Base-by-base conservation (phyloP, 805 yeast species). In the Priceomyces castillae region DNA sequence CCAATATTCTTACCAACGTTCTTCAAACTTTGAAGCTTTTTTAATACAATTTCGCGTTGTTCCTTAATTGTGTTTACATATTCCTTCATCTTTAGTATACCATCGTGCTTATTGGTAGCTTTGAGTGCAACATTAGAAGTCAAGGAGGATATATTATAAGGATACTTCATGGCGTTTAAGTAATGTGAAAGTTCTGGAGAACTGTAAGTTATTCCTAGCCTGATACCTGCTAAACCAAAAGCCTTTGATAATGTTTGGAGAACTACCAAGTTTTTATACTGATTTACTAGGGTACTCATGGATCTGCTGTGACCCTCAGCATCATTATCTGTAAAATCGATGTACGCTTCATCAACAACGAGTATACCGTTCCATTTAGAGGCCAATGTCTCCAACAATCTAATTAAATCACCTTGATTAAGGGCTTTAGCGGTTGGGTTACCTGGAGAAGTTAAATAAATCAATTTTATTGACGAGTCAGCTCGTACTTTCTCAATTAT, bases 211-310 rank as follows among this genome's bases (percentile, higher is more conserved):
- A 90, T 71, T 19, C 99, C 99, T 34, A 92, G 64, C 54, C 99
- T 78, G 39, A 90, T 84, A 36, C 97, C 98, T 2, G 99, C 99
- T 42, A 94, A 77, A 15, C 99, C 99, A 67, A 94, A 94, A 0
- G 98, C 84, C 60, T 94, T 94, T 15, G 97, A 90, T 31, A 94
- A 65, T 0, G 99, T 94, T 65, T 94, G 99, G 62, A 90, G 69
- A 10, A 88, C 96, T 14, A 86, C 90, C 41, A 94, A 68, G 57
- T 90, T 87, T 20, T 90, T 90, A 64, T 83, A 81, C 55, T 83
- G 76, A 61, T 82, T 88, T 2, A 90, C 98, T 48, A 86, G 69
- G 1, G 95, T 85, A 7, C 90, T 76, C 52, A 82, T 61, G 0
- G 96, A 87, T 28, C 51, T 43, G 33, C 59, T 50, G 37, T 45